Conservation (phyloP, 257 asterid genomes). For the Gentiana straminea region DNA sequence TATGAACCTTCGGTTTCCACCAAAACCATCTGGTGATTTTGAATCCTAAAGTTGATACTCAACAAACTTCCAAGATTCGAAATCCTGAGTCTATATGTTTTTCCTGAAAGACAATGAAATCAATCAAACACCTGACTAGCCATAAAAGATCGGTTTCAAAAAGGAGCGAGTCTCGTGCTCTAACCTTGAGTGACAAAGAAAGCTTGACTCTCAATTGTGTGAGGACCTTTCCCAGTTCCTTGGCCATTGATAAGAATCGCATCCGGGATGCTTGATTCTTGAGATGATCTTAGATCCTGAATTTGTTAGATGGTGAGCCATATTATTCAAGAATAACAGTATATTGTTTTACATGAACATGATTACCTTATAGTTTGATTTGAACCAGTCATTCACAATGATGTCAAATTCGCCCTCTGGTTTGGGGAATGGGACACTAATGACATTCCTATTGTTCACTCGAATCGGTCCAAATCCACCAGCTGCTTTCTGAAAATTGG, state of each 20-base stretch:
- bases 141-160: no score
- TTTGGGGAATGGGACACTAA: conserved; percentile 41
- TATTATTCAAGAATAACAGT: background rate
- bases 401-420: conserved; percentile 67
- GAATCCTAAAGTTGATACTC: conserved; percentile 53
- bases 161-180: no score
- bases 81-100: conserved; percentile 48
- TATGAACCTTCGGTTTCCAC: conserved; percentile 74
- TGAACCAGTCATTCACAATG: conserved; percentile 64
- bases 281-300: conserved; percentile 25
- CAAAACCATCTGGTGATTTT: conserved; percentile 48
- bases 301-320: background rate
- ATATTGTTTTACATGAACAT: background rate
- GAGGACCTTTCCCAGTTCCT: conserved; percentile 29
- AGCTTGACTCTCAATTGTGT: conserved; percentile 21
- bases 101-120: conserved; percentile 23
- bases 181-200: conserved; percentile 42
- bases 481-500: conserved; percentile 41
- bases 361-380: conserved; percentile 32
- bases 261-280: conserved; percentile 5
- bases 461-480: conserved; percentile 66
- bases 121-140: background rate
- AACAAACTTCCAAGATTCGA: conserved; percentile 50
- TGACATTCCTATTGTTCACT: conserved; percentile 48
- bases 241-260: conserved; percentile 63